A percentile compares a stretch with the other conserved stretches of the same genome.
Conservation (phyloP, 768 basidiomycete species). For the Hericium erinaceus region DNA sequence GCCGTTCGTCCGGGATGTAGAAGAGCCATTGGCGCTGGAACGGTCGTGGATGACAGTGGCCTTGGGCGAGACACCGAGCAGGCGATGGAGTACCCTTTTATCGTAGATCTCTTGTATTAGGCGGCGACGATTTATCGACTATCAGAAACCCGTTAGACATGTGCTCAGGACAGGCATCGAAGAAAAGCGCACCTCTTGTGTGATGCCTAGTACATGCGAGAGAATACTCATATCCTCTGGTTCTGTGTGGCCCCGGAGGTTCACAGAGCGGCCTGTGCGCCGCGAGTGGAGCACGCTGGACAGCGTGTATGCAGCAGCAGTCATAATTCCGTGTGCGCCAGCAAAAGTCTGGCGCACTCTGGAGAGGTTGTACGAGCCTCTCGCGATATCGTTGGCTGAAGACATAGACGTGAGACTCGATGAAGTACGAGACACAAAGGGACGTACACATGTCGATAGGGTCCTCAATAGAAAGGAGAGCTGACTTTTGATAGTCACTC, state of each 20-base stretch:
- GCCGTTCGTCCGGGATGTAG: conserved; percentile 2
- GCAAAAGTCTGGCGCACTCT: conserved; percentile 78
- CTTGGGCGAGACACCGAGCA: conserved; percentile 35
- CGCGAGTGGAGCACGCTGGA: conserved; percentile 55
- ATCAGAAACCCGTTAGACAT: not conserved
- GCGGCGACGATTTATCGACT: conserved; percentile 70
- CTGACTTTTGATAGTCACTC: conserved; percentile 47
- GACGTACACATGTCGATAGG: conserved; percentile 79
- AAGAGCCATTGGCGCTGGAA: not conserved
- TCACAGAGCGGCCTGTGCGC: conserved; percentile 38
- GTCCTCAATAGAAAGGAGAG: conserved; percentile 82
- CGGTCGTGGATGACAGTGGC: conserved; percentile 6
- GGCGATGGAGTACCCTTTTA: conserved; percentile 44
- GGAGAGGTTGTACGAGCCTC: conserved; percentile 75
- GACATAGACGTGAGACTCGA: not conserved
- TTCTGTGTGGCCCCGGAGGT: conserved; percentile 34
- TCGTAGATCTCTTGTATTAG: conserved; percentile 64
- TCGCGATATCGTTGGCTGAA: conserved; percentile 87
- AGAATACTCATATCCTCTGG: conserved; percentile 71
- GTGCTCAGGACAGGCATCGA: not conserved
- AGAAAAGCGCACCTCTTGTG: conserved; percentile 58
- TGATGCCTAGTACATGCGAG: conserved; percentile 70
- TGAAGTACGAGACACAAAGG: not conserved
- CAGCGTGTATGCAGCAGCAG: conserved; percentile 58
- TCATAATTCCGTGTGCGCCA: conserved; percentile 72